These are phyloP conservation scores for Hansenula anomala DNA, from an alignment of 1,139 yeast genomes.

Conservation along the genomic window DNA sequence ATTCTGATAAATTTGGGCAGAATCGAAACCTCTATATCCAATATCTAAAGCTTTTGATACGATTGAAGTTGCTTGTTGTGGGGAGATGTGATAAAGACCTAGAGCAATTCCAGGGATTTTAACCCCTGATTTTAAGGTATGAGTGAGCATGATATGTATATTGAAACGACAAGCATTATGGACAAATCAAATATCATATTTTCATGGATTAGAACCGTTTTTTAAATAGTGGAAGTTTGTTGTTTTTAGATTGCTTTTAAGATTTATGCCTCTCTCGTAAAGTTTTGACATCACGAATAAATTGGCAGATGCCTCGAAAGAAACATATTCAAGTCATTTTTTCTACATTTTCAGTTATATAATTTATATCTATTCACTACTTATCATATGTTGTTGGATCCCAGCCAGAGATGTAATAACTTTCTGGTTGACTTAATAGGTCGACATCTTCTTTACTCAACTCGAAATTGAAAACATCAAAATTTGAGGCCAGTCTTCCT, in stretches of 20 bases:
- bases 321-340: too few relatives aligned
- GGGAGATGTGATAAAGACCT: slow-evolving; percentile 47
- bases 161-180: too few relatives aligned
- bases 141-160: too few relatives aligned
- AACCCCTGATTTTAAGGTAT: slow-evolving; percentile 15
- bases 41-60: slow-evolving; percentile 47
- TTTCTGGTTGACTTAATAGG: neutral
- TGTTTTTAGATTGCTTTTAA: too few relatives aligned
- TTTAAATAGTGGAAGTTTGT: too few relatives aligned
- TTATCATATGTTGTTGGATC: neutral
- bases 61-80: slow-evolving; percentile 31
- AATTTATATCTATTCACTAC: neutral
- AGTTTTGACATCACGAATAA: too few relatives aligned
- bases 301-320: too few relatives aligned
- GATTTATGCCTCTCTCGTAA: too few relatives aligned
- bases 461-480: slow-evolving; percentile 45
- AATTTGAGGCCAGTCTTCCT: slow-evolving; percentile 40
- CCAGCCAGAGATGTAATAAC: neutral
- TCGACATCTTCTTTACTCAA: slow-evolving; percentile 22
- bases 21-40: slow-evolving; percentile 68
- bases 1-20: slow-evolving; percentile 52
- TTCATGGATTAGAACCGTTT: too few relatives aligned
- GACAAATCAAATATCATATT: too few relatives aligned
- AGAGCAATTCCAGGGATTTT: slow-evolving; percentile 51
- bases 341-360: too few relatives aligned